phyloP scores from a whole-genome alignment of 202 grass and related monocot genomes.

The Carex sylvatica region DNA sequence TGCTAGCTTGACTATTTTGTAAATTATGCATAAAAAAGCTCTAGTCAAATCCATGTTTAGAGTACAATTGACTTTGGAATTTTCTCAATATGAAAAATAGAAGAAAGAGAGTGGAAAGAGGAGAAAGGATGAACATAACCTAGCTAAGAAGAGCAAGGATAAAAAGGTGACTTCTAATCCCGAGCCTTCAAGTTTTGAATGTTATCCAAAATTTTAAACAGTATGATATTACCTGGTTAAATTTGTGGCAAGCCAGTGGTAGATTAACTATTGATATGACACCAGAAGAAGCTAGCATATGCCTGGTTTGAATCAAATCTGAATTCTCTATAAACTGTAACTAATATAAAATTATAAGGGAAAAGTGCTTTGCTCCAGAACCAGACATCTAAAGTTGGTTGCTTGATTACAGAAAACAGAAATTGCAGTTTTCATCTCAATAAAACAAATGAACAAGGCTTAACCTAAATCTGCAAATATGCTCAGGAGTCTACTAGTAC shows the following conservation, averaged over 20 bases:
- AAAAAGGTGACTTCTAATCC: conserved; percentile 61
- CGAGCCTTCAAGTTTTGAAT: neutral
- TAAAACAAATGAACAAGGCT: neutral
- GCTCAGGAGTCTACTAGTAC: neutral
- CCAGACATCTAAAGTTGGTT: neutral
- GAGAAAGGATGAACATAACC: conserved; percentile 96
- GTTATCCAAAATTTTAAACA: neutral
- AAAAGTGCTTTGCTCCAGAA: neutral
- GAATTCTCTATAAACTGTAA: neutral
- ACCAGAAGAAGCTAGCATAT: neutral
- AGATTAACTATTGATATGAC: conserved; percentile 6
- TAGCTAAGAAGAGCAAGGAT: conserved; percentile 90
- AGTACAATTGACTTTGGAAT: conserved; percentile 8
- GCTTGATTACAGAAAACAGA: neutral
- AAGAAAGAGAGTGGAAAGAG: conserved; percentile 96
- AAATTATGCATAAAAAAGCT: conserved; percentile 11
- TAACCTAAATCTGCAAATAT: neutral
- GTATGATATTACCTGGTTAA: neutral
- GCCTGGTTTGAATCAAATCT: neutral
- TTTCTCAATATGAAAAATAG: conserved; percentile 40
- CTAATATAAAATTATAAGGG: neutral
- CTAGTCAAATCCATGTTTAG: neutral
- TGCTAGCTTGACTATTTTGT: conserved; percentile 2
- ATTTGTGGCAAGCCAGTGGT: neutral
- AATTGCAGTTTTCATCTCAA: neutral